A percentile compares a stretch with the other conserved stretches of the same genome.
Conservation (phyloP, 352 stramenopile species). For the Sclerospora graminicola region DNA sequence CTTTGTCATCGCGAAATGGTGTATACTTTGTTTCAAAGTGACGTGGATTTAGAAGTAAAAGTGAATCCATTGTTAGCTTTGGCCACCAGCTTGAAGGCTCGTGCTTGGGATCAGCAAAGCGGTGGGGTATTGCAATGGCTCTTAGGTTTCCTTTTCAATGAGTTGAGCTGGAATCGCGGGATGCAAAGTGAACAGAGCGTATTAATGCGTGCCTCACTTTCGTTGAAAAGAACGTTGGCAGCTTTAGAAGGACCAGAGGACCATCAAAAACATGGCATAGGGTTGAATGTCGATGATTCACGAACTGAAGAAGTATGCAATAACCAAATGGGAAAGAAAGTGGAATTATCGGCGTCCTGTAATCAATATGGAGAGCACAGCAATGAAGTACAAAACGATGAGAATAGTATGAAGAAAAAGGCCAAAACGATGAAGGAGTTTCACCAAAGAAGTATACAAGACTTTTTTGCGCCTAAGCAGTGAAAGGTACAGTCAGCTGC, state of each 20-base stretch:
- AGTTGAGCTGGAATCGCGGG: slow-evolving; percentile 1
- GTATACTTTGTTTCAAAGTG: slow-evolving; percentile 50
- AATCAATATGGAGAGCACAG: slow-evolving; percentile 4
- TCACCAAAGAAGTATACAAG: slow-evolving; percentile 19
- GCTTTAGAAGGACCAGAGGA: neutral
- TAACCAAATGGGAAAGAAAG: slow-evolving; percentile 1
- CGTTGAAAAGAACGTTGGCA: slow-evolving; percentile 10
- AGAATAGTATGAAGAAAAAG: slow-evolving; percentile 11
- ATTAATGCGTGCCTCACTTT: slow-evolving; percentile 9
- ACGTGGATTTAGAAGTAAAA: slow-evolving; percentile 30
- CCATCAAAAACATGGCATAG: slow-evolving; percentile 1
- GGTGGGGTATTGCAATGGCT: slow-evolving; percentile 19
- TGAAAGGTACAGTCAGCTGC: neutral
- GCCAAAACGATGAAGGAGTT: slow-evolving; percentile 13
- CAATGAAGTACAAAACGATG: neutral
- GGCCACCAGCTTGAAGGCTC: slow-evolving; percentile 6
- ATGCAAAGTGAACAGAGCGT: slow-evolving; percentile 5
- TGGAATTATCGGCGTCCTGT: neutral
- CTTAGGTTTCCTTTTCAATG: slow-evolving; percentile 17
- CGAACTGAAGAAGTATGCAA: slow-evolving; percentile 1
- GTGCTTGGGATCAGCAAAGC: slow-evolving; percentile 16
- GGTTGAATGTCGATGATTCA: neutral
- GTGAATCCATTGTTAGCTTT: slow-evolving; percentile 22
- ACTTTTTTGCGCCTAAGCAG: slow-evolving; percentile 19
- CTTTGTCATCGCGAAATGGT: slow-evolving; percentile 33